Conservation (phyloP, 257 asterid genomes). For the Solanum raphanifolium region DNA sequence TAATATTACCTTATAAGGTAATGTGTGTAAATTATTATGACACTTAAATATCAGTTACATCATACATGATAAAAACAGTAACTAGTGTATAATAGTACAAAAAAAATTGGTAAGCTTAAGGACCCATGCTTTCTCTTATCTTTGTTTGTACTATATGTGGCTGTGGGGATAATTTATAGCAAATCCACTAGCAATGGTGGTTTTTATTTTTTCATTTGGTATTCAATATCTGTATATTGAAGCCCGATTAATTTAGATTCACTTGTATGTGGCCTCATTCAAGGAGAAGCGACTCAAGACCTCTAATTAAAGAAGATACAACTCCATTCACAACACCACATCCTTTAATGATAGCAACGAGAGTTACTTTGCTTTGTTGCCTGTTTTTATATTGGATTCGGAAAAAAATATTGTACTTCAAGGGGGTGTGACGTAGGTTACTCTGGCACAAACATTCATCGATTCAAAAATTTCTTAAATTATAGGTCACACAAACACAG, state of each 20-base stretch:
- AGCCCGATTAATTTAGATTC: no score
- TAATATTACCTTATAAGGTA: not conserved
- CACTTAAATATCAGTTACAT: not conserved
- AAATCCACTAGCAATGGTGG: not conserved
- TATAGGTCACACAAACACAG: not conserved
- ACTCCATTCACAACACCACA: not conserved
- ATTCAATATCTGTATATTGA: no score
- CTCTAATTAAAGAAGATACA: no score
- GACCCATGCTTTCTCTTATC: not conserved
- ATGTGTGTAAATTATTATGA: not conserved
- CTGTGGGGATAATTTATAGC: not conserved
- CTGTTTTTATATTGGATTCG: not conserved
- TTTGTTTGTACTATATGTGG: not conserved
- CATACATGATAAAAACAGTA: not conserved
- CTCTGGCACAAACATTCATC: not conserved
- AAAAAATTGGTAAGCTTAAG: not conserved
- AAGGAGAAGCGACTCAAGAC: not conserved
- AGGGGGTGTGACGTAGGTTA: not conserved
- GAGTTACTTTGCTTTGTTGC: no score
- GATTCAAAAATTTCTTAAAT: not conserved
- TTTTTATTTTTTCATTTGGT: not conserved
- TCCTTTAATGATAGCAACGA: no score
- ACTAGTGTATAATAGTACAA: not conserved
- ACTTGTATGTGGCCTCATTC: not conserved
- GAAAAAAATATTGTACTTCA: not conserved